Percentiles rank a stretch among this genome's conserved stretches.
Evolutionary conservation across 371 early-diverging fungal genomes (phyloP).

Genomic region (Entomophthora muscae): DNA sequence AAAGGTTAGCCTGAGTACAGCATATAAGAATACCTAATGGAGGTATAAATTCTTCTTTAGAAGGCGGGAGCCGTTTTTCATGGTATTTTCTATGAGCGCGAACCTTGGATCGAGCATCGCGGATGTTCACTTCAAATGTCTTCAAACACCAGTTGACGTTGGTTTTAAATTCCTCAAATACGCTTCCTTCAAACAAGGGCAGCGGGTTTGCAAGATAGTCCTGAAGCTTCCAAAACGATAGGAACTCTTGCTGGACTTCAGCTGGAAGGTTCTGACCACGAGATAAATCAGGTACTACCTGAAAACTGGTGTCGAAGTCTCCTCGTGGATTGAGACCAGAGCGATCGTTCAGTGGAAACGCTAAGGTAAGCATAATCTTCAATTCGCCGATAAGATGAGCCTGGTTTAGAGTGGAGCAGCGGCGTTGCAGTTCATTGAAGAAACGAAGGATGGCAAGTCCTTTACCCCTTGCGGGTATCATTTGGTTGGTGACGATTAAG

Average conservation of each 20-base stretch:
- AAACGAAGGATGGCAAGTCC: neutral
- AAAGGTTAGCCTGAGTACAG: neutral
- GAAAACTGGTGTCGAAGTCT: neutral
- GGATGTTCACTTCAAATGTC: neutral
- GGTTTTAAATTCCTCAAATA: neutral
- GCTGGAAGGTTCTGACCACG: neutral
- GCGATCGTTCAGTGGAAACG: slow-evolving; percentile 1
- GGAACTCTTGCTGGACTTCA: neutral
- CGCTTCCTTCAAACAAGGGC: neutral
- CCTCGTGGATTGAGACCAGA: slow-evolving; percentile 1
- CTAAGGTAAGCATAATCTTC: neutral
- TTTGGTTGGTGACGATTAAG: neutral
- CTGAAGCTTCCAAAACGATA: neutral
- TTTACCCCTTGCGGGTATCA: neutral
- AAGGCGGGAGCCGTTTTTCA: neutral
- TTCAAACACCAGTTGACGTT: neutral
- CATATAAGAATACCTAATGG: neutral
- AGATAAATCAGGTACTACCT: neutral
- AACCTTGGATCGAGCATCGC: neutral
- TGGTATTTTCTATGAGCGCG: neutral
- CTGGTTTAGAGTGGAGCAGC: neutral
- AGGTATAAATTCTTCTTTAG: neutral
- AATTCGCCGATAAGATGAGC: neutral
- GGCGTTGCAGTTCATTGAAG: neutral
- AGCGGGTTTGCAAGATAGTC: neutral